A percentile compares a stretch with the other conserved stretches of the same genome.
phyloP scores from a whole-genome alignment of 2,329 filamentous ascomycete species.

The Colletotrichum euphorbiae region DNA sequence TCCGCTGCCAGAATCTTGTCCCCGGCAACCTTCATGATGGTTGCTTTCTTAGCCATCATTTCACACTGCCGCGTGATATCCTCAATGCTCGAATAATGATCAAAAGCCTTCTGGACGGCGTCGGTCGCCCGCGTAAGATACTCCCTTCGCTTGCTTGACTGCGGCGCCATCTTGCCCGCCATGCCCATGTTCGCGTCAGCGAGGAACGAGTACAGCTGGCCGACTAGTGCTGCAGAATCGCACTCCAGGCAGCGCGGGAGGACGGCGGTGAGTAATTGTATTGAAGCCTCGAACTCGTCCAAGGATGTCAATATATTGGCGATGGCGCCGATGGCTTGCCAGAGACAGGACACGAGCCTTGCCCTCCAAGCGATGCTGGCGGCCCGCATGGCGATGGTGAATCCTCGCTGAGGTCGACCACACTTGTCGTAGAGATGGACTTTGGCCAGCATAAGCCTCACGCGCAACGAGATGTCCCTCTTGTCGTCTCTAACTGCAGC shows the following conservation, averaged over 20 bases:
- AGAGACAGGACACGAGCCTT: slow-evolving; percentile 75
- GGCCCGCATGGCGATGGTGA: slow-evolving; percentile 81
- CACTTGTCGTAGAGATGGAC: slow-evolving; percentile 75
- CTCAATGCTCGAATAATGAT: slow-evolving; percentile 74
- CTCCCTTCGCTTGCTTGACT: slow-evolving; percentile 62
- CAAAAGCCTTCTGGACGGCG: slow-evolving; percentile 72
- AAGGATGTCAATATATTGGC: slow-evolving; percentile 76
- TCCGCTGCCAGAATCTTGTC: slow-evolving; percentile 74
- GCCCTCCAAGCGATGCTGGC: slow-evolving; percentile 79
- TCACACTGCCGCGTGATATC: slow-evolving; percentile 79
- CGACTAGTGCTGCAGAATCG: slow-evolving; percentile 71
- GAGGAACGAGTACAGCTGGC: slow-evolving; percentile 75
- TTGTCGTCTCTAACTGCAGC: slow-evolving; percentile 56
- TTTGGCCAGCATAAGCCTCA: slow-evolving; percentile 80
- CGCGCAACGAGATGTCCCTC: slow-evolving; percentile 70
- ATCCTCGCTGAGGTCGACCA: slow-evolving; percentile 78
- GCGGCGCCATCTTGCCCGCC: slow-evolving; percentile 65
- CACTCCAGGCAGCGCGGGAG: slow-evolving; percentile 83
- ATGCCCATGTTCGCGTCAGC: slow-evolving; percentile 84
- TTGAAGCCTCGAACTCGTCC: slow-evolving; percentile 76
- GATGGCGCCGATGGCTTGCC: slow-evolving; percentile 76
- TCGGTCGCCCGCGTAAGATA: slow-evolving; percentile 68
- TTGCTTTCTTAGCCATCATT: slow-evolving; percentile 84
- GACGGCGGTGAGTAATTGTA: slow-evolving; percentile 72
- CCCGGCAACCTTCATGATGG: slow-evolving; percentile 77